Evolutionary conservation across 2,329 filamentous ascomycete species (phyloP).

Genomic region (Colletotrichum incanum): DNA sequence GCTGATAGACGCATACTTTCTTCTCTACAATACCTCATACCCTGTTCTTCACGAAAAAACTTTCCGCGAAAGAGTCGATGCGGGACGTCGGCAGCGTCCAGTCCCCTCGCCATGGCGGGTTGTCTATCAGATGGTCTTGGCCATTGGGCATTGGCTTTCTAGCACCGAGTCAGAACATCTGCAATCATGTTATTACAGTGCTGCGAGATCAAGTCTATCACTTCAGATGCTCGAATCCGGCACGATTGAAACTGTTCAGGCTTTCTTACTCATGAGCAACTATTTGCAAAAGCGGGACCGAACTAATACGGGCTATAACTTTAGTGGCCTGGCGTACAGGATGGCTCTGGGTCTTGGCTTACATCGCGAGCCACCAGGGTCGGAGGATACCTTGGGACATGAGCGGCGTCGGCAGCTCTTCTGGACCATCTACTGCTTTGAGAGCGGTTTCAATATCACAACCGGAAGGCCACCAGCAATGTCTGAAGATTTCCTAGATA

Average conservation of each 20-base stretch:
- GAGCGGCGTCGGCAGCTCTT: conserved; percentile 56
- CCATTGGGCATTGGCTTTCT: conserved; percentile 56
- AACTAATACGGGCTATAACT: conserved; percentile 68
- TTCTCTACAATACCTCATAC: conserved; percentile 61
- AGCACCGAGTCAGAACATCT: conserved; percentile 42
- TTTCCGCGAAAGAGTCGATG: conserved; percentile 55
- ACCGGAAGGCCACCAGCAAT: conserved; percentile 61
- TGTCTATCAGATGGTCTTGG: conserved; percentile 53
- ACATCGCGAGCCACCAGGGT: conserved; percentile 60
- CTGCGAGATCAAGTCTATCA: conserved; percentile 54
- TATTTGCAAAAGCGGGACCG: conserved; percentile 67
- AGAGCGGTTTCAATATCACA: conserved; percentile 64
- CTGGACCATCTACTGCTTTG: conserved; percentile 61
- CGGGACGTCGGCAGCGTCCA: conserved; percentile 31
- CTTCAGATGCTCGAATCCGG: conserved; percentile 62
- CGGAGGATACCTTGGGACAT: conserved; percentile 52
- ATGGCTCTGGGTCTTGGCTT: conserved; percentile 67
- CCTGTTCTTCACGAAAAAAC: conserved; percentile 63
- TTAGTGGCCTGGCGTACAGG: conserved; percentile 64
- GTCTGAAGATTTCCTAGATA: conserved; percentile 59
- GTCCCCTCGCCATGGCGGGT: conserved; percentile 43
- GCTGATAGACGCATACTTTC: conserved; percentile 60
- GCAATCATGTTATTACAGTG: conserved; percentile 47
- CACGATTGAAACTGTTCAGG: conserved; percentile 62
- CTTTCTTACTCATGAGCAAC: conserved; percentile 61